Evolutionary conservation across 176 grass and related monocot species (phyloP), one percentile per base, ranked within the genome.

Genomic region (Leersia perrieri): DNA sequence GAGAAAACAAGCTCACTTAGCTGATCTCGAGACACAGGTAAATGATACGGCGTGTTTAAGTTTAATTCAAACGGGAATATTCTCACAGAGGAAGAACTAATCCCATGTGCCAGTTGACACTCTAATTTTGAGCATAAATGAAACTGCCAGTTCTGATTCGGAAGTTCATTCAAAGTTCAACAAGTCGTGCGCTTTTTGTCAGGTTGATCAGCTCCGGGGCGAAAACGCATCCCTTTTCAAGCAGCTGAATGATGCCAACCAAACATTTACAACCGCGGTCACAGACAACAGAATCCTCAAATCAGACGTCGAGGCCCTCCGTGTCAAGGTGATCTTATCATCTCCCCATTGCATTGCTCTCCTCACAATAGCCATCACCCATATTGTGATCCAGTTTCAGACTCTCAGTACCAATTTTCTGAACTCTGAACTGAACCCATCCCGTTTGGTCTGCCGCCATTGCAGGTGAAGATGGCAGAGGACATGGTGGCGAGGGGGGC

Each of bases 401-500:
- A n/a, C n/a, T 40, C 4, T 16, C 53, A 14, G 0, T n/a, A n/a
- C n/a, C n/a, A n/a, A n/a, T n/a, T 39, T 32, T 62, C 36, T 6
- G 6, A 35, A 6, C 27, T 75, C 35, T 75, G 62, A 60, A 80
- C 28, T 1, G 9, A n/a, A n/a, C n/a, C n/a, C n/a, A n/a, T 57
- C 26, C 9, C n/a, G 0, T 75, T 14, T 23, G 8, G n/a, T 10
- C 77, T 20, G 51, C 27, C 26, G 22, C 3, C 5, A 7, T 7
- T 75, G 5, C 90, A 98, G 92, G 95, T 99, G 80, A 95, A 93
- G 80, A 44, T 99, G 85, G 97, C 97, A 9, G 97, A 99, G 92
- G 89, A 99, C 44, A 86, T 91, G 88, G 92, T 95, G 12, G 60
- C 97, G 0, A 92, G 90, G 20, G 82, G 92, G 44, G 87, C 93